These are phyloP conservation scores for Colletotrichum costaricense DNA, from an alignment of 2,329 filamentous ascomycete genomes.

Conservation along the genomic window DNA sequence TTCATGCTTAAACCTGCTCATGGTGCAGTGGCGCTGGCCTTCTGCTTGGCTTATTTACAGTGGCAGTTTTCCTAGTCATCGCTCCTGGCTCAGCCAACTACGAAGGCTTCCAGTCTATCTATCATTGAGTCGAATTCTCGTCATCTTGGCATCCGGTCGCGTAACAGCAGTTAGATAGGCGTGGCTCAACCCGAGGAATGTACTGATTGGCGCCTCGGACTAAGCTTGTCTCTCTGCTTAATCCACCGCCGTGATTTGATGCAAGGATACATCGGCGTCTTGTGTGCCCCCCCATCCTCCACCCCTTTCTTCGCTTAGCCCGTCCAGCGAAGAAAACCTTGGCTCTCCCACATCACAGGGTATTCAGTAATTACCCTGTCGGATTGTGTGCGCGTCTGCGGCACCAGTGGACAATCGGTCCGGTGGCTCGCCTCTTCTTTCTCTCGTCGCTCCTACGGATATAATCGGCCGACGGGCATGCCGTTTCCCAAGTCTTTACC, in stretches of 20 bases:
- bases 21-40: conserved; percentile 27
- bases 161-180: background rate
- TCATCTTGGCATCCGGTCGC: background rate
- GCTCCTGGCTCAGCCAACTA: background rate
- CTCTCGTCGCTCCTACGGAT: background rate
- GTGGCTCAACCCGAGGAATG: background rate
- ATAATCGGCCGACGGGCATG: background rate
- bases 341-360: background rate
- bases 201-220: conserved; percentile 8
- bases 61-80: background rate
- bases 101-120: background rate
- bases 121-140: background rate
- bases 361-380: background rate
- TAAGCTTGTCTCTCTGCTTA: conserved; percentile 19
- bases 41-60: background rate
- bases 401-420: too few species aligned
- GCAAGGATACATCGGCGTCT: background rate
- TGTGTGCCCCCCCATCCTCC: background rate
- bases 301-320: background rate
- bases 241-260: conserved; percentile 11
- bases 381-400: background rate
- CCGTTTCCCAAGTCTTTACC: background rate
- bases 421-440: too few species aligned
- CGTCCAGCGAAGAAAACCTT: background rate
- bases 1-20: conserved; percentile 58